Percentiles rank a stretch among this genome's conserved stretches.
Conservation (phyloP, 192 early-diverging fungal species). For the Gryganskiella cystojenkinii region DNA sequence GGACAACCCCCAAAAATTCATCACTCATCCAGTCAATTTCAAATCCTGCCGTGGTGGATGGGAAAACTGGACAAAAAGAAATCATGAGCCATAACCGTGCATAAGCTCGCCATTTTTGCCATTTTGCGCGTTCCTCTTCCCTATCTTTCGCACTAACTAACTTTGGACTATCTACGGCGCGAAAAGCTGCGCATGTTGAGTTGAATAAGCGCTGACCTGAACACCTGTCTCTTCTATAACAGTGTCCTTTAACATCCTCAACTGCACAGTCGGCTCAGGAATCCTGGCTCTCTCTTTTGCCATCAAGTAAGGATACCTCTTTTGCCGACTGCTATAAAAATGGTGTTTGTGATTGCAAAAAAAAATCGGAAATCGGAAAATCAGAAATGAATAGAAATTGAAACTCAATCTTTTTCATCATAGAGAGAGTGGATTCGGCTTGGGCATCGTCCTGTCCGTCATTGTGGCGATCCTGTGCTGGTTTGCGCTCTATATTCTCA, state of each 20-base stretch:
- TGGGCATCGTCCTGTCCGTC: slow-evolving; percentile 60
- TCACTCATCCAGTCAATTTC: too few species aligned
- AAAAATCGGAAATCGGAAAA: background rate
- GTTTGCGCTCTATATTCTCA: slow-evolving; percentile 63
- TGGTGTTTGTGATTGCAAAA: background rate
- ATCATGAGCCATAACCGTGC: background rate
- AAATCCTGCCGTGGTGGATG: too few species aligned
- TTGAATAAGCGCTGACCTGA: background rate
- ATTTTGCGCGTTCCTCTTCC: too few species aligned
- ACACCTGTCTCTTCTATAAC: background rate
- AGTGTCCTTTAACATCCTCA: slow-evolving; percentile 71
- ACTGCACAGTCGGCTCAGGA: slow-evolving; percentile 76
- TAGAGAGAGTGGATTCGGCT: slow-evolving; percentile 64
- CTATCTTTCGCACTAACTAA: too few species aligned
- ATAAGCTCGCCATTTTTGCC: background rate
- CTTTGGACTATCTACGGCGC: too few species aligned
- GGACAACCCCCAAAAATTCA: background rate
- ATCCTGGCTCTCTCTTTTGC: slow-evolving; percentile 76
- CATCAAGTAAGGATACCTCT: slow-evolving; percentile 55
- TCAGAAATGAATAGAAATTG: background rate
- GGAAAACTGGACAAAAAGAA: background rate
- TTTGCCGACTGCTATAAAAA: background rate
- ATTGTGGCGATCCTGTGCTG: slow-evolving; percentile 60
- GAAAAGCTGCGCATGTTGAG: background rate
- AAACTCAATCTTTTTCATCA: background rate